phyloP scores from a whole-genome alignment of 1,284 basidiomycete genomes.

The Pseudomicrostroma phylloplanum region DNA sequence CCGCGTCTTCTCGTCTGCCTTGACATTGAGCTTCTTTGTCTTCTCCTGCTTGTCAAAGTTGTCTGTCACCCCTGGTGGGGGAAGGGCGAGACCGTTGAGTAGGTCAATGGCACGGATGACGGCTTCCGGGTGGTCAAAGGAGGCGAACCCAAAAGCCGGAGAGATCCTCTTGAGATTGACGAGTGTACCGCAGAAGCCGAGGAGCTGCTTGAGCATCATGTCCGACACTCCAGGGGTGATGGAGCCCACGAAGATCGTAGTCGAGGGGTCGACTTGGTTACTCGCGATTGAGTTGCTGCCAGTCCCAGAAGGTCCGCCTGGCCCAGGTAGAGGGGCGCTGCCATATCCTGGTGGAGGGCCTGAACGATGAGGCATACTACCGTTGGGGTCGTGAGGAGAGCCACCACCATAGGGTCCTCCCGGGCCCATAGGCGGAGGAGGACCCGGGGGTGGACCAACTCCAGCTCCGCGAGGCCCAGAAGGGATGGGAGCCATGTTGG shows the following conservation, averaged over 20 bases:
- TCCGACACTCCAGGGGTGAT: constrained; percentile 89
- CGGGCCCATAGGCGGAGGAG: no score
- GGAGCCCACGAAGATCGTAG: constrained; percentile 78
- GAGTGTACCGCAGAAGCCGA: constrained; percentile 76
- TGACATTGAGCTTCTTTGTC: constrained; percentile 64
- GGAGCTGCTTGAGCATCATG: constrained; percentile 64
- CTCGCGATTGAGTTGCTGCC: constrained; percentile 9
- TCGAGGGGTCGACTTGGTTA: constrained; percentile 51
- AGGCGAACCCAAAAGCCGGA: constrained; percentile 90
- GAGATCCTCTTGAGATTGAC: constrained; percentile 83
- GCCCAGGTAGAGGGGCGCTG: neutral
- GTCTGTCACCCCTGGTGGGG: constrained; percentile 12
- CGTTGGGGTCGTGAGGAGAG: no score
- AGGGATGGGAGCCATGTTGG: constrained; percentile 39
- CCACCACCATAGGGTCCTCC: no score
- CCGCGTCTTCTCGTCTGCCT: constrained; percentile 87
- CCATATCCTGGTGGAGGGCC: constrained; percentile 16
- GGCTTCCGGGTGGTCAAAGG: constrained; percentile 80
- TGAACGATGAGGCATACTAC: neutral
- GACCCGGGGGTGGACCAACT: neutral
- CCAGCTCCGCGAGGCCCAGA: constrained; percentile 19
- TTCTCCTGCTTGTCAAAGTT: neutral
- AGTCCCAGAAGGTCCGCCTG: constrained; percentile 8
- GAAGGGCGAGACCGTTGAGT: constrained; percentile 73
- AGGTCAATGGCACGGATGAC: constrained; percentile 73